Percentiles rank a stretch among this genome's conserved stretches.
Evolutionary conservation across 1,284 basidiomycete genomes (phyloP).

Genomic region (Apiotrichum laibachii): DNA sequence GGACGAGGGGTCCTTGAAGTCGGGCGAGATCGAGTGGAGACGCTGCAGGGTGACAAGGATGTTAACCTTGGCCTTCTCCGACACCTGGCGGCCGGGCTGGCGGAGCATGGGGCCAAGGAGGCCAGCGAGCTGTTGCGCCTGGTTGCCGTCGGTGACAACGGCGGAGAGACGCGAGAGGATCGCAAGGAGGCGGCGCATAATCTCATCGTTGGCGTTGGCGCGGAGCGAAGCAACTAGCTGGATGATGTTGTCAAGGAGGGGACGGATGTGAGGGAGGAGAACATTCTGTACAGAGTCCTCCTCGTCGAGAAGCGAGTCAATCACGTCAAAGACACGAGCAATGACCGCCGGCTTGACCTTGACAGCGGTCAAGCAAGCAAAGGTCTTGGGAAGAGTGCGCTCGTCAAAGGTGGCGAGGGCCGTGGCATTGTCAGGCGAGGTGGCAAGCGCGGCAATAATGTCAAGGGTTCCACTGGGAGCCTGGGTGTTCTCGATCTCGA

Average conservation of each 20-base stretch:
- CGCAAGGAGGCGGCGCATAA: constrained; percentile 76
- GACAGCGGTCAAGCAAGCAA: constrained; percentile 72
- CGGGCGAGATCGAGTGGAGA: constrained; percentile 70
- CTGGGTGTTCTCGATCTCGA: constrained; percentile 87
- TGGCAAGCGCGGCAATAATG: constrained; percentile 77
- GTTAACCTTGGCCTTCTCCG: constrained; percentile 84
- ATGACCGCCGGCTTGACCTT: constrained; percentile 87
- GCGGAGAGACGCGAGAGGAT: constrained; percentile 78
- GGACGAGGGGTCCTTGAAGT: constrained; percentile 59
- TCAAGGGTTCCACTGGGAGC: constrained; percentile 86
- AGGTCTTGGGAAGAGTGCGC: constrained; percentile 70
- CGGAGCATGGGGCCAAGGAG: constrained; percentile 80
- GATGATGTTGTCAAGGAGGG: constrained; percentile 71
- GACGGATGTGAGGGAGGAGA: constrained; percentile 72
- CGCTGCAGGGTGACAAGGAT: constrained; percentile 72
- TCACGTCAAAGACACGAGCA: constrained; percentile 76
- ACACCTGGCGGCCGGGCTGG: constrained; percentile 69
- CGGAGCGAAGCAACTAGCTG: constrained; percentile 63
- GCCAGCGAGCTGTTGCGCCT: constrained; percentile 70
- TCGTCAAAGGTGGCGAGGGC: constrained; percentile 71
- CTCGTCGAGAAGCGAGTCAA: constrained; percentile 68
- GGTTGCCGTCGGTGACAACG: constrained; percentile 66
- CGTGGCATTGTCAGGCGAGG: constrained; percentile 58
- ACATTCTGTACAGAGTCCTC: constrained; percentile 50
- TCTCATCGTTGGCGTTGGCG: constrained; percentile 59